Percentiles rank a stretch among this genome's conserved stretches.
Evolutionary conservation across 2,329 filamentous ascomycete species (phyloP).

Genomic region (Fusarium pilosicola): DNA sequence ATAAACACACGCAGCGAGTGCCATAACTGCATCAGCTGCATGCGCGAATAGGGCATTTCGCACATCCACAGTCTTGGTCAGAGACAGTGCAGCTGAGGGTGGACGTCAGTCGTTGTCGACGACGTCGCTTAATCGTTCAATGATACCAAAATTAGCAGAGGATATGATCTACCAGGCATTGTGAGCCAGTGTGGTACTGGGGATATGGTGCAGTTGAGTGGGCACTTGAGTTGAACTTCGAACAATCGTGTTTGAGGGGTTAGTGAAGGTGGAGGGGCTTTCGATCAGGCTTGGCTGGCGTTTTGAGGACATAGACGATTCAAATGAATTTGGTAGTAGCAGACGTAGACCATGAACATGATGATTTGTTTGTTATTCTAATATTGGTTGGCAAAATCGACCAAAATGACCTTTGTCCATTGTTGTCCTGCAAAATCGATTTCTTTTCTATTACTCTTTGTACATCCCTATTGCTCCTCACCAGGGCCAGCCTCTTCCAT

Average conservation of each 20-base stretch:
- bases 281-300: conserved; percentile 50
- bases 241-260: conserved; percentile 37
- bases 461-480: neutral
- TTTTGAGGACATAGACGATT: conserved; percentile 55
- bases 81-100: conserved; percentile 25
- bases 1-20: conserved; percentile 25
- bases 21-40: conserved; percentile 30
- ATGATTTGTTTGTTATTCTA: conserved; percentile 40
- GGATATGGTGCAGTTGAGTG: conserved; percentile 21
- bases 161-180: conserved; percentile 10
- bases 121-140: conserved; percentile 42
- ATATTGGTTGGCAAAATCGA: neutral
- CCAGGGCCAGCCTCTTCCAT: conserved; percentile 9
- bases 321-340: conserved; percentile 49
- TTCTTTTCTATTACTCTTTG: neutral
- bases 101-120: conserved; percentile 30
- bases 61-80: conserved; percentile 2
- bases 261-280: conserved; percentile 42
- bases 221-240: conserved; percentile 29
- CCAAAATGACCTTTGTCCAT: neutral
- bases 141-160: conserved; percentile 43
- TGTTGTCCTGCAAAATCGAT: neutral
- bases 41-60: conserved; percentile 4
- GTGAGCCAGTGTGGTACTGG: conserved; percentile 18
- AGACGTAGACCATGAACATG: conserved; percentile 48